Percentiles rank a stretch among this genome's conserved stretches.
phyloP scores from a whole-genome alignment of 1,139 yeast genomes.

The Nakaseomyces kungkrabaensis region DNA sequence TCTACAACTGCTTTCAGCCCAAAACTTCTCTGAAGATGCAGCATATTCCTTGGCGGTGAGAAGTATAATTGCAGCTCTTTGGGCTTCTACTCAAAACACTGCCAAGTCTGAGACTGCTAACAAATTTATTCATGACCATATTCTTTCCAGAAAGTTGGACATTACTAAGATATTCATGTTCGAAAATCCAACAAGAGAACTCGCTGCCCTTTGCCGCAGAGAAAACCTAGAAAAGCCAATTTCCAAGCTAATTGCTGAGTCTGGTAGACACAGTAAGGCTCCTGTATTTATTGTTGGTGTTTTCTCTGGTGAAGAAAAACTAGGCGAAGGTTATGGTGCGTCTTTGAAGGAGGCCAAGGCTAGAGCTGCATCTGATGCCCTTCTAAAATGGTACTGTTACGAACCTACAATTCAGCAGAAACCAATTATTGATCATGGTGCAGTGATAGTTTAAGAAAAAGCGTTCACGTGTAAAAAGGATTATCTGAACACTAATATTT shows the following conservation, averaged over 20 bases:
- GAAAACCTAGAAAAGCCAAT: conserved; percentile 70
- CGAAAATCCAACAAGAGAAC: conserved; percentile 77
- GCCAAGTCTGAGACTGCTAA: conserved; percentile 36
- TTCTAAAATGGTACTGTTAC: conserved; percentile 86
- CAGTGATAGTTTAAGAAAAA: conserved; percentile 34
- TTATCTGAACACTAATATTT: no score
- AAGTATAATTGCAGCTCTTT: conserved; percentile 63
- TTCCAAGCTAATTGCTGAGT: conserved; percentile 79
- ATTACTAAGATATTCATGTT: conserved; percentile 67
- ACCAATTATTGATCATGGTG: conserved; percentile 35
- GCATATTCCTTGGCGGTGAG: conserved; percentile 50
- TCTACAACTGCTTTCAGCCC: conserved; percentile 18
- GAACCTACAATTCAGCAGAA: conserved; percentile 50
- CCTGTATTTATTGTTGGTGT: conserved; percentile 91
- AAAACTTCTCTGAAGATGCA: conserved; percentile 21
- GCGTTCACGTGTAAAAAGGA: no score
- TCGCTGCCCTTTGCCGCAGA: conserved; percentile 67
- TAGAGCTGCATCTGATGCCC: conserved; percentile 83
- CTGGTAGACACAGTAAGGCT: conserved; percentile 77
- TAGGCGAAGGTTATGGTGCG: conserved; percentile 95
- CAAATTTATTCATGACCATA: conserved; percentile 58
- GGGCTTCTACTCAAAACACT: conserved; percentile 36
- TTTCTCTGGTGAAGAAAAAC: conserved; percentile 68
- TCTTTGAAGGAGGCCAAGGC: conserved; percentile 86
- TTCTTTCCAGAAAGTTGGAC: conserved; percentile 70